Base-by-base conservation (phyloP, 345 rosid genomes). In the Euphorbia pulcherrima region DNA sequence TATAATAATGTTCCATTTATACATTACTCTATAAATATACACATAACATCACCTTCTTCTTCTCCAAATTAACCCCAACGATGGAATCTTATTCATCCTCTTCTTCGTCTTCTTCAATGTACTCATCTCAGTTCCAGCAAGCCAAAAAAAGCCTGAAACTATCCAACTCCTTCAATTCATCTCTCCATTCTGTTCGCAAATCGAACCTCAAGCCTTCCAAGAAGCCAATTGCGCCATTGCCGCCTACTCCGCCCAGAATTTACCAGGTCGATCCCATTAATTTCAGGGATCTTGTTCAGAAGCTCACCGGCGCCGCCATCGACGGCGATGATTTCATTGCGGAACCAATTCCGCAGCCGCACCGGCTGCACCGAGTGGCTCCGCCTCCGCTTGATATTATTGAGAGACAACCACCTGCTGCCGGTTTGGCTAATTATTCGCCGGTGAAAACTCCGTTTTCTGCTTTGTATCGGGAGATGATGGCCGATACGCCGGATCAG, bases 201-300 rank as follows among this genome's bases (percentile, higher is more conserved):
- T 66, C 81, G 6, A 73, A 82, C 11, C 5, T 79, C 26, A 92
- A 92, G 72, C 83, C 89, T 4, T 65, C 83, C 80, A 90, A 81
- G 81, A 85, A 84, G 74, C 89, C 86, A 0, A 77, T 84, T 26
- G 89, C 88, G 7, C 91, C 88, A 12, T 65, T 81, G 62, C 87
- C 90, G 28, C 88, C 93, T 12, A 83, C 73, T 60, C 83, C 84
- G 12, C 85, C 96, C 0, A 83, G 76, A 57, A 85, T 92, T n/a
- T 92, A 92, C 89, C 77, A 67, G 72, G 98, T 92, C 8, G 90
- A 90, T 18, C 85, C 96, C 41, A 62, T 79, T 4, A 80, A 92
- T 76, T 92, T 92, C 84, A 74, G 87, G 67, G 92, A 84, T 50
- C 83, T 92, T 81, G 98, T 92, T 64, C 97, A 90, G 79, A 83